These are phyloP conservation scores for Artemisia tridentata DNA, from an alignment of 129 eudicot species.

Conservation along the genomic window DNA sequence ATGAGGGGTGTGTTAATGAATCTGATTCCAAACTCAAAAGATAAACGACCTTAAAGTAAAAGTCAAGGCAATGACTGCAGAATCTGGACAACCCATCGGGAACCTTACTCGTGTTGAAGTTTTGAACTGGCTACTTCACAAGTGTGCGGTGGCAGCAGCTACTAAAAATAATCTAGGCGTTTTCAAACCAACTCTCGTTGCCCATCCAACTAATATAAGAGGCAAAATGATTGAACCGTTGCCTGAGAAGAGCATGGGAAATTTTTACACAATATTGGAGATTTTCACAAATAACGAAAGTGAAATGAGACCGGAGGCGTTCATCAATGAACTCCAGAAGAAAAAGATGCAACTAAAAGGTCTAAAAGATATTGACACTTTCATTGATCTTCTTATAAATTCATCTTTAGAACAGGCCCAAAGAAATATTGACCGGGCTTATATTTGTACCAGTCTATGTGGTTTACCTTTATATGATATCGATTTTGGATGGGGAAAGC, in stretches of 20 bases:
- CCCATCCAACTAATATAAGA: background rate
- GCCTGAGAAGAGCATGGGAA: background rate
- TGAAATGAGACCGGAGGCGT: background rate
- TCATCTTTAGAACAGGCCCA: too few relatives aligned
- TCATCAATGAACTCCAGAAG: background rate
- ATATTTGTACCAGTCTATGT: too few relatives aligned
- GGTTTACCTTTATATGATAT: too few relatives aligned
- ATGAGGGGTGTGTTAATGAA: too few relatives aligned
- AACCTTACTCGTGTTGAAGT: too few relatives aligned
- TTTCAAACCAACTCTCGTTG: background rate
- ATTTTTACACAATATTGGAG: background rate
- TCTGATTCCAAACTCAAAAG: too few relatives aligned
- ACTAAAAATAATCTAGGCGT: background rate
- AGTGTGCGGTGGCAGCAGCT: background rate
- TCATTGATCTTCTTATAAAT: too few relatives aligned
- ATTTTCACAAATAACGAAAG: background rate
- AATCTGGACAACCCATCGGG: background rate
- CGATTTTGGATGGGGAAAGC: too few relatives aligned
- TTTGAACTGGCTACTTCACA: background rate
- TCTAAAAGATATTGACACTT: background rate
- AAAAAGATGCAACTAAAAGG: background rate
- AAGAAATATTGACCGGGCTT: too few relatives aligned
- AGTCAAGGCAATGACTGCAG: background rate
- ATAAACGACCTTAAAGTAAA: slow-evolving; percentile 7
- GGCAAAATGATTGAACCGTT: background rate